Base-by-base conservation (phyloP, 176 grass and related monocot genomes). In the Bromus sterilis region DNA sequence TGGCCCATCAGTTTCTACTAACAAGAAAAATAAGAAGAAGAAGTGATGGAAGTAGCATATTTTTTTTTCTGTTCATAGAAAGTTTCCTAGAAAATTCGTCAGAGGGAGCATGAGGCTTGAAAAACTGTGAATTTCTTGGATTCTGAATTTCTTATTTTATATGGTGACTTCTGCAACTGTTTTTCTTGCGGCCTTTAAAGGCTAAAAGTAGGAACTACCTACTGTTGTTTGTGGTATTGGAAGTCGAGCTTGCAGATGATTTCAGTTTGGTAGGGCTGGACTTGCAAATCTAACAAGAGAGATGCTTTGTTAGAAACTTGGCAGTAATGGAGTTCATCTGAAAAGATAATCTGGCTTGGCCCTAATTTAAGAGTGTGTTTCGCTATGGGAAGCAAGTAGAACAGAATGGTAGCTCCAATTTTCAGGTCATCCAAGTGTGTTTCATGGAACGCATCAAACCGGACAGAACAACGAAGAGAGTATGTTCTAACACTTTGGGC, bases 1-100 rank as follows among this genome's bases (percentile, higher is more conserved):
- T 5, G 66, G 56, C 90, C 28, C 86, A 62, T 83, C 90, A 56
- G n/a, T 40, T 36, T 21, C 78, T 7, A 82, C 82, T 15, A 16
- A 64, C 76, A 86, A 89, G 80, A 80, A 94, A 82, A 80, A 80
- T 85, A 7, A 90, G 71, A 94, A 89, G 87, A 98, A 91, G 68
- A 98, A 94, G 74, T 92, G 76, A 90, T 76, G 23, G 20, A 51
- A 66, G 21, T 51, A 23, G 16, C 48, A 48, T 65, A n/a, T 44
- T 80, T 18, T 69, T 80, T 85, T 61, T 40, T 26, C 23, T 78
- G 66, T 82, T 74, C 44, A 73, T 82, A 58, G 41, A 39, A 84
- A 69, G 42, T 56, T 40, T 41, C 2, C 41, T 44, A 44, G 40
- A 44, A 71, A 71, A 29, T 71, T 16, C 67, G 7, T 32, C 12